A percentile compares a stretch with the other conserved stretches of the same genome.
Evolutionary conservation across 345 rosid species (phyloP).

Genomic region (Salix exigua): DNA sequence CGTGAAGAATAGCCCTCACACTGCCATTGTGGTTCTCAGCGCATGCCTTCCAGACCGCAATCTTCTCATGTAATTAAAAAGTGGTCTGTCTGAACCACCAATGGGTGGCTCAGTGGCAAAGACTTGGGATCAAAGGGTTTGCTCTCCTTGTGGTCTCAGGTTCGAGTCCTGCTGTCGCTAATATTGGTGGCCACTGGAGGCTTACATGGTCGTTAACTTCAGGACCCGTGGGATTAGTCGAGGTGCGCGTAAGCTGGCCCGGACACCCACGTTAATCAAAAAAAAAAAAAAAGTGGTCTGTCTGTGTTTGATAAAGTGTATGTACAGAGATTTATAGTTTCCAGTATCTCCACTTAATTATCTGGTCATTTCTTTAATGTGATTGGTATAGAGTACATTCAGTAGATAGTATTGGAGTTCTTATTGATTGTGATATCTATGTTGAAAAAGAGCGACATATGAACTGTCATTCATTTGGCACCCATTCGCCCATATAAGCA

Average conservation of each 20-base stretch:
- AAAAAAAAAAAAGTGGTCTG: conserved; percentile 15
- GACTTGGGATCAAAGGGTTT: too few species aligned
- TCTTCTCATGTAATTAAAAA: conserved; percentile 53
- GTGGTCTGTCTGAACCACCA: background rate
- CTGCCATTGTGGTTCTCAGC: conserved; percentile 88
- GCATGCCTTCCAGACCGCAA: conserved; percentile 61
- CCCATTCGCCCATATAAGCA: background rate
- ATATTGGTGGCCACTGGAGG: too few species aligned
- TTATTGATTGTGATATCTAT: background rate
- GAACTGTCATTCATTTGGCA: background rate
- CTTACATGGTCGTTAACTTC: too few species aligned
- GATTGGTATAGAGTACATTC: background rate
- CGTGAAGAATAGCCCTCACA: conserved; percentile 45
- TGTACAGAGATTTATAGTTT: conserved; percentile 20
- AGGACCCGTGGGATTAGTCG: too few species aligned
- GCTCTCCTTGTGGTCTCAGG: too few species aligned
- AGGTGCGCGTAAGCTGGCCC: too few species aligned
- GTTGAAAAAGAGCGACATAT: background rate
- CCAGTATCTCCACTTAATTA: background rate
- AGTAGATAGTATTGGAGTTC: background rate
- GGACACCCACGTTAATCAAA: too few species aligned
- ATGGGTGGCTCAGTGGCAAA: too few species aligned
- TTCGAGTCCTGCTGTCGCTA: too few species aligned
- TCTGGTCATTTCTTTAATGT: background rate
- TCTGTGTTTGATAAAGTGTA: background rate